Evolutionary conservation across 331 rosid species (phyloP).

Genomic region (Quercus phellos): DNA sequence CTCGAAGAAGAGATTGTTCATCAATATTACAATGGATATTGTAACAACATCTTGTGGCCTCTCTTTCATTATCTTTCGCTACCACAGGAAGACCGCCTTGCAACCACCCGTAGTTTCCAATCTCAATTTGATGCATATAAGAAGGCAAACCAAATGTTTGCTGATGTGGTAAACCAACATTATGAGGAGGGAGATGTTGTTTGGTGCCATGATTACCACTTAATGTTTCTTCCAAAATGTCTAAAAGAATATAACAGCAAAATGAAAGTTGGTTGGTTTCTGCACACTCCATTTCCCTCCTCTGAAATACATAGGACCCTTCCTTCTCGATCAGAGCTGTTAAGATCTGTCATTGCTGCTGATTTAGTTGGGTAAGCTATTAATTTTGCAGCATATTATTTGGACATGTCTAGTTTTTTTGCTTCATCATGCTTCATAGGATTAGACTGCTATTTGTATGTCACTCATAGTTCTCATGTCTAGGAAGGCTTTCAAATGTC

Average conservation of each 20-base stretch:
- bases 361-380: conserved; percentile 89
- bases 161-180: conserved; percentile 76
- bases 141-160: conserved; percentile 89
- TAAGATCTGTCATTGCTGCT: conserved; percentile 92
- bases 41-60: conserved; percentile 98
- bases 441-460: background rate
- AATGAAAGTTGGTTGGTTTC: conserved; percentile 99
- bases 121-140: conserved; percentile 92
- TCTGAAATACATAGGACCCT: conserved; percentile 93
- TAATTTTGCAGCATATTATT: conserved; percentile 4
- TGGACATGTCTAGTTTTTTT: background rate
- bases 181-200: conserved; percentile 92
- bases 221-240: conserved; percentile 94
- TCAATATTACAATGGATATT: conserved; percentile 94
- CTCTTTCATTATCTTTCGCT: conserved; percentile 91
- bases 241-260: conserved; percentile 64
- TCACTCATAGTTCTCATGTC: background rate
- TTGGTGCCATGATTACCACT: conserved; percentile 97
- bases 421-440: background rate
- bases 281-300: conserved; percentile 97
- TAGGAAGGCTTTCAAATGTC: background rate
- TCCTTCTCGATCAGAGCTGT: conserved; percentile 79
- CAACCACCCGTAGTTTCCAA: conserved; percentile 90
- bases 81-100: conserved; percentile 96
- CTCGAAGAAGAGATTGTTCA: conserved; percentile 91